Evolutionary conservation across 768 basidiomycete genomes (phyloP).

Genomic region (Mycena rosella): DNA sequence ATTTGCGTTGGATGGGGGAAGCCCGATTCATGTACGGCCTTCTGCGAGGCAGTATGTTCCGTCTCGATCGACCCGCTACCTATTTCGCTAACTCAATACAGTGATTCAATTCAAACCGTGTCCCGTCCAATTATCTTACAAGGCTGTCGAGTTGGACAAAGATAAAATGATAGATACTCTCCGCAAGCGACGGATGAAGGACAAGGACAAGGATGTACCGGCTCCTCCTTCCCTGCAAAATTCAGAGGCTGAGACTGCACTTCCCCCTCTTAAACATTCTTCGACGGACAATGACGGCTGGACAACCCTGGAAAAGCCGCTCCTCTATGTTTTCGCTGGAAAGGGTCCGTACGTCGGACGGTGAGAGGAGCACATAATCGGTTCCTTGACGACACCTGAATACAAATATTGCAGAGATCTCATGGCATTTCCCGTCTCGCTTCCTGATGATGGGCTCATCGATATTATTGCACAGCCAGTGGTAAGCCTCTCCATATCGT

Average conservation of each 20-base stretch:
- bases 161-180: constrained; percentile 71
- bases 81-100: constrained; percentile 40
- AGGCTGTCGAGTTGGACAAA: constrained; percentile 79
- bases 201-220: constrained; percentile 22
- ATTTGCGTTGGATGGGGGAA: constrained; percentile 90
- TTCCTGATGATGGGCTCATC: constrained; percentile 83
- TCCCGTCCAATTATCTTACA: constrained; percentile 77
- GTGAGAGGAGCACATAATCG: constrained; percentile 49
- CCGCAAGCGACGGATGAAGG: constrained; percentile 51
- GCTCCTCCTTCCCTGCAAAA: constrained; percentile 22
- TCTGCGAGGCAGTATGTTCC: constrained; percentile 71
- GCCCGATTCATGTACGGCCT: constrained; percentile 81
- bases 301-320: constrained; percentile 76
- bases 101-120: constrained; percentile 75
- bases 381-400: not conserved
- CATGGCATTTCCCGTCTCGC: constrained; percentile 82
- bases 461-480: constrained; percentile 76
- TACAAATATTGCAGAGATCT: not conserved
- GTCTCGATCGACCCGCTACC: constrained; percentile 8
- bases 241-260: constrained; percentile 35
- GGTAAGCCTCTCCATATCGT: constrained; percentile 52
- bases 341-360: constrained; percentile 82
- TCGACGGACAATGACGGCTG: constrained; percentile 69
- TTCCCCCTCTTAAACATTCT: constrained; percentile 63
- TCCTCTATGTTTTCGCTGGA: constrained; percentile 80